These are phyloP conservation scores for Cutaneotrichosporon mucoides DNA, from an alignment of 1,284 basidiomycete species.

Conservation along the genomic window DNA sequence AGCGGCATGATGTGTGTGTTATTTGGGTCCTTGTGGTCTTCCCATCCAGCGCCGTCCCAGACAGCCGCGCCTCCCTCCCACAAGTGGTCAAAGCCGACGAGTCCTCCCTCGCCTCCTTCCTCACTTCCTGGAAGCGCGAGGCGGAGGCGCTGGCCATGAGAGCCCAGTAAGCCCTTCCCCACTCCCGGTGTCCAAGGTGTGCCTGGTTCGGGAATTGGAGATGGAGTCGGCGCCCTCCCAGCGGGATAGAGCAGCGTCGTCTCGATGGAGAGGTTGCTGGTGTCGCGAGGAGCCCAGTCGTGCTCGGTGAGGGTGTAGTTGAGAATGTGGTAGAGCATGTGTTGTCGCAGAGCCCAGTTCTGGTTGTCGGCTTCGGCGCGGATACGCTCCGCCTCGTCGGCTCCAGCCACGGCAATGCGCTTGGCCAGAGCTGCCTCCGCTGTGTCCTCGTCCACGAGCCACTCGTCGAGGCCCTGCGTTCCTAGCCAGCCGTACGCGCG, in stretches of 20 bases:
- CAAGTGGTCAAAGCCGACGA: conserved; percentile 67
- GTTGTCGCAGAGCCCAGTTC: conserved; percentile 65
- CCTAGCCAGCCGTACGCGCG: conserved; percentile 31
- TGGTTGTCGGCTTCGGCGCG: conserved; percentile 64
- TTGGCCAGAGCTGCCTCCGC: background rate
- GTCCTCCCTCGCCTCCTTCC: conserved; percentile 51
- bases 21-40: conserved; percentile 3
- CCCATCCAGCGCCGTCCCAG: conserved; percentile 44
- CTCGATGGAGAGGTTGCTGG: conserved; percentile 38
- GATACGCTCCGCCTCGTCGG: conserved; percentile 28
- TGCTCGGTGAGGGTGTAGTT: conserved; percentile 66
- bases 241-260: conserved; percentile 70
- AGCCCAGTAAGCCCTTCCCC: conserved; percentile 66
- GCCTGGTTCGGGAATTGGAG: conserved; percentile 55
- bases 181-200: conserved; percentile 82
- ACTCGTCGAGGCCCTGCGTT: conserved; percentile 30
- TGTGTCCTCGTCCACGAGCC: conserved; percentile 14
- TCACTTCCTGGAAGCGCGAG: conserved; percentile 51
- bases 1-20: background rate
- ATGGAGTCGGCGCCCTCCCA: conserved; percentile 58
- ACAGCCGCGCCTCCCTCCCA: conserved; percentile 60
- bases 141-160: conserved; percentile 76
- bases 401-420: conserved; percentile 11
- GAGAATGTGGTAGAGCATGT: conserved; percentile 90
- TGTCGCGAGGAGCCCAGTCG: conserved; percentile 10